A percentile compares a stretch with the other conserved stretches of the same genome.
These are phyloP conservation scores for Xylariaceae sp. DNA, from an alignment of 2,329 filamentous ascomycete genomes.

Conservation along the genomic window DNA sequence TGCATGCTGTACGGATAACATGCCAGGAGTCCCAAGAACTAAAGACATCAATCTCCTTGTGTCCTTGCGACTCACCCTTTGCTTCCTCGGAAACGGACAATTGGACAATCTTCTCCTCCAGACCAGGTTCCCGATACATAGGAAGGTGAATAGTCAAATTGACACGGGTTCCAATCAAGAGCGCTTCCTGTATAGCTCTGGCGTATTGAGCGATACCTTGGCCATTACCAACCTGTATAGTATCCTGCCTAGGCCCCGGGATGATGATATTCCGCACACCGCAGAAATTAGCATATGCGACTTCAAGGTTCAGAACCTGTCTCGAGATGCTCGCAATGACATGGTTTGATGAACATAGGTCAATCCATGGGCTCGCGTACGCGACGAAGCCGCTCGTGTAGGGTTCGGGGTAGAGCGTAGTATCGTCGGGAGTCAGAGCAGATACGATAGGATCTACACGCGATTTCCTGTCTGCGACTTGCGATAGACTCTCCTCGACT, in stretches of 20 bases:
- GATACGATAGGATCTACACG: constrained; percentile 54
- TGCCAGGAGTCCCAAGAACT: constrained; percentile 94
- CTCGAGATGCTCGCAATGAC: constrained; percentile 79
- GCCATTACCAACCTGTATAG: constrained; percentile 45
- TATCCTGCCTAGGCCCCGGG: constrained; percentile 65
- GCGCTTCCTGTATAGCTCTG: constrained; percentile 73
- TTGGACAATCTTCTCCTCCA: constrained; percentile 47
- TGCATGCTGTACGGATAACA: constrained; percentile 74
- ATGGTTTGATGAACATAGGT: constrained; percentile 76
- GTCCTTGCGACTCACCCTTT: constrained; percentile 31
- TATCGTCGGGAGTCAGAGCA: constrained; percentile 74
- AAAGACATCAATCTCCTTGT: constrained; percentile 61
- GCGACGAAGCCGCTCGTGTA: constrained; percentile 69
- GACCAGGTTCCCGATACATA: constrained; percentile 69
- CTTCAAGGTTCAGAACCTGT: constrained; percentile 83
- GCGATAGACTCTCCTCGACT: constrained; percentile 49
- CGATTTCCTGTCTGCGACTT: constrained; percentile 41
- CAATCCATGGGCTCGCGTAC: constrained; percentile 86
- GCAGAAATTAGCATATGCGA: constrained; percentile 93
- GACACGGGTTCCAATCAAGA: constrained; percentile 68
- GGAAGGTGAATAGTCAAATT: constrained; percentile 76
- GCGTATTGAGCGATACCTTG: constrained; percentile 68
- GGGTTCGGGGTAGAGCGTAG: constrained; percentile 61
- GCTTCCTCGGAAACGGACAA: constrained; percentile 43
- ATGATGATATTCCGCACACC: constrained; percentile 80